Base-by-base conservation (phyloP, 495 filamentous ascomycete species). In the Aspergillus indologenus region DNA sequence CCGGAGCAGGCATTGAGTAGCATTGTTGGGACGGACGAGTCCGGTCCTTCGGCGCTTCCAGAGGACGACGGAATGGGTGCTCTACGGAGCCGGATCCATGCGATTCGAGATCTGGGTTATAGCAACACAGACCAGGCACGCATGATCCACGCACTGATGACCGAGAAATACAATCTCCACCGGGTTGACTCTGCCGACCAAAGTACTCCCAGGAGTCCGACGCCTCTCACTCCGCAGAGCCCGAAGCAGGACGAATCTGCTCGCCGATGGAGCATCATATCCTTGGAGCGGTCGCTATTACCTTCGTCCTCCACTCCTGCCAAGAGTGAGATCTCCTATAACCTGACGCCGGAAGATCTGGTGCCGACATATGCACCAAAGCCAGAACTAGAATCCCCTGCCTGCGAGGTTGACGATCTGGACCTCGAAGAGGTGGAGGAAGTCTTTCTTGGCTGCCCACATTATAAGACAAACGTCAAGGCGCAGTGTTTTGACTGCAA, bases 391-490 rank as follows among this genome's bases (percentile, higher is more conserved):
- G 74, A 79, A 50, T 52, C 68, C 42, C 69, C 68, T 24, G 63
- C 67, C 7, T 71, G 75, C 42, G 79, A 82, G 34, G 71, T 73
- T 18, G 81, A 81, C 43, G 68, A 75, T 58, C 61, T 69, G 17
- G 78, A 80, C 43, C 66, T 65, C 2, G 73, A 76, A 56, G 75
- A 79, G 44, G 57, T 70, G 15, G 72, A 76, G 51, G 71, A 74
- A 34, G 70, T 68, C 21, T 72, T 71, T 48, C 79, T 96, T 18
- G 94, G 94, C 4, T 99, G 94, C 72, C 78, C 85, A 63, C 94
- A 99, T 78, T 99, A 99, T 65, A 87, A 90, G 63, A 85, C 95
- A 62, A 96, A 97, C 67, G 91, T 98, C 69, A 98, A 98, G 68
- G 68, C 98, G 29, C 91, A 98, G 74, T 99, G 94, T 73, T 88